Evolutionary conservation across 495 filamentous ascomycete species (phyloP).

Genomic region (Margaritispora aquatica): DNA sequence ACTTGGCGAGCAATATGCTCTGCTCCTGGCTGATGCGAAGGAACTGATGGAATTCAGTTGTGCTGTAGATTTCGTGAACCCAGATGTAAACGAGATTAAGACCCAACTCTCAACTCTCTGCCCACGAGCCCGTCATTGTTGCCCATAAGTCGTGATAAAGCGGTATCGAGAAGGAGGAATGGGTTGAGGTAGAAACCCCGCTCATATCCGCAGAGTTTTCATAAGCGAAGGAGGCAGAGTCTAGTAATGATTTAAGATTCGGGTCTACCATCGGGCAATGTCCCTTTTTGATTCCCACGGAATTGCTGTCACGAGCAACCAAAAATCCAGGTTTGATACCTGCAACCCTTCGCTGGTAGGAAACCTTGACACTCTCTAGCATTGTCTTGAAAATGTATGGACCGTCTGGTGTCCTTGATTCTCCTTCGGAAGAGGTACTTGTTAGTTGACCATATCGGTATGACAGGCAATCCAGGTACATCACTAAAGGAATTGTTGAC

Average conservation of each 20-base stretch:
- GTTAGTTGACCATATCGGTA: conserved; percentile 16
- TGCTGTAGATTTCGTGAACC: too few species aligned
- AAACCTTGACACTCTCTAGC: conserved; percentile 17
- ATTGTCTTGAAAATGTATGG: conserved; percentile 15
- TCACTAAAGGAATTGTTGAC: conserved; percentile 9
- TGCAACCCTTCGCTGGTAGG: conserved; percentile 12
- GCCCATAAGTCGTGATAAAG: conserved; percentile 22
- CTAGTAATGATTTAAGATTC: conserved; percentile 2
- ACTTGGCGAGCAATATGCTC: too few species aligned
- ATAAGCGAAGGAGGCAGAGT: conserved; percentile 4
- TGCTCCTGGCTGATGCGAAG: neutral
- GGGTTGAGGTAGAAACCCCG: neutral
- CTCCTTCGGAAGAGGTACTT: neutral
- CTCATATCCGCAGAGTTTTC: conserved; percentile 1
- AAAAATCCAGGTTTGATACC: conserved; percentile 7
- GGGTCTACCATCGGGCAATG: conserved; percentile 20
- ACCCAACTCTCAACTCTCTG: neutral
- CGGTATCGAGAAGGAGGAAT: neutral
- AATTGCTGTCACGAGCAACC: neutral
- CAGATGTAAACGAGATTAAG: too few species aligned
- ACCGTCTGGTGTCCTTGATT: conserved; percentile 8
- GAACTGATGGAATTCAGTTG: too few species aligned
- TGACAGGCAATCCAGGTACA: conserved; percentile 23
- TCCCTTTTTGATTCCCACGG: conserved; percentile 3
- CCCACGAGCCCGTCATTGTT: conserved; percentile 14